These are phyloP conservation scores for Sequoiadendron giganteum DNA, from an alignment of 75 land plant species.

Conservation along the genomic window DNA sequence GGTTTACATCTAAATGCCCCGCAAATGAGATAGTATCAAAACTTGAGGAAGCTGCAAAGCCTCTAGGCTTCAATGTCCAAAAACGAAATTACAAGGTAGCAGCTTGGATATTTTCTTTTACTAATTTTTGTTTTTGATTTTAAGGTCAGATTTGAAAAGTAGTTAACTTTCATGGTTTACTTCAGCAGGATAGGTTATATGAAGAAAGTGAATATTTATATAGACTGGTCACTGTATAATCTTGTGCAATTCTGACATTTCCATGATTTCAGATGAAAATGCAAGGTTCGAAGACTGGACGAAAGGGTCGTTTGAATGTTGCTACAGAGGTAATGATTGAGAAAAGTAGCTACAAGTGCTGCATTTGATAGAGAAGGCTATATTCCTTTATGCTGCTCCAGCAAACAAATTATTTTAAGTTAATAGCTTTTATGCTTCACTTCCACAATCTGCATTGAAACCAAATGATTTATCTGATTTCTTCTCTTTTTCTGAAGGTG, in stretches of 20 bases:
- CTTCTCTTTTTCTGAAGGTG: conserved; percentile 39
- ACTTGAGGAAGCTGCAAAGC: conserved; percentile 82
- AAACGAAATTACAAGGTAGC: conserved; percentile 66
- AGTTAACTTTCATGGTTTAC: background rate
- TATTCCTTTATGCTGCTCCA: background rate
- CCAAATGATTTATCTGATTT: background rate
- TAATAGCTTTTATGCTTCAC: background rate
- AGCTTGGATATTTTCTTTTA: background rate
- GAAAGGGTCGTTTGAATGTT: conserved; percentile 69
- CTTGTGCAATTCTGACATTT: conserved; percentile 1
- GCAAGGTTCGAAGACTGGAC: conserved; percentile 65
- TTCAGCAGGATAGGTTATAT: background rate
- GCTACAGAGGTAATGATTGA: conserved; percentile 65
- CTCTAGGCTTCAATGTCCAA: conserved; percentile 71
- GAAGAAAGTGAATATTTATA: conserved; percentile 6
- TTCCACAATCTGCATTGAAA: background rate
- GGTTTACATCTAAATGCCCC: conserved; percentile 71
- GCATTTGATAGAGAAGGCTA: background rate
- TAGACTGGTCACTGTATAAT: background rate
- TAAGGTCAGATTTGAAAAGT: background rate
- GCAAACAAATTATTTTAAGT: background rate
- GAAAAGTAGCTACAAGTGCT: background rate
- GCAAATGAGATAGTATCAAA: conserved; percentile 67
- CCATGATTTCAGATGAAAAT: conserved; percentile 58
- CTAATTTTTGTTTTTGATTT: no score